phyloP scores from a whole-genome alignment of 768 basidiomycete species.

The Boletales sp. region DNA sequence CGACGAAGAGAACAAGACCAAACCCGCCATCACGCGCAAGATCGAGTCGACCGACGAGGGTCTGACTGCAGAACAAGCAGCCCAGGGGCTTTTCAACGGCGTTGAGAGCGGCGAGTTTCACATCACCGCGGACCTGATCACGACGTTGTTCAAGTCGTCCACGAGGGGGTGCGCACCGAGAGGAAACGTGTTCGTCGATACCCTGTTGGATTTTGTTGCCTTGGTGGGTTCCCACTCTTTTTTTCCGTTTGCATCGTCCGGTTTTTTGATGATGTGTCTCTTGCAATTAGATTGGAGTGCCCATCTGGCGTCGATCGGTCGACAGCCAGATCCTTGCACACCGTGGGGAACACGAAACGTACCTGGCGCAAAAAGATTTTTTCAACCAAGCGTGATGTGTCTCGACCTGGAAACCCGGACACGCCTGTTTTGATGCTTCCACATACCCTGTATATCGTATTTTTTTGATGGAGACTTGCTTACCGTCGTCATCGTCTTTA shows the following conservation, averaged over 20 bases:
- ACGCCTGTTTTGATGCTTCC: too few species aligned
- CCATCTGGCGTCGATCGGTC: conserved; percentile 50
- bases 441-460: too few species aligned
- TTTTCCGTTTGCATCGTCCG: not conserved
- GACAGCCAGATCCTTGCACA: conserved; percentile 47
- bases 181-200: conserved; percentile 59
- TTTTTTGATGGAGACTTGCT: too few species aligned
- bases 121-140: conserved; percentile 70
- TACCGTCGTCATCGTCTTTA: too few species aligned
- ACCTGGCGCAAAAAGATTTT: conserved; percentile 44
- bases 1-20: conserved; percentile 70
- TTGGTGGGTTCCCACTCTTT: conserved; percentile 34
- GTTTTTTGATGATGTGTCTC: not conserved
- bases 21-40: conserved; percentile 69
- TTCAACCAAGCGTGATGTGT: conserved; percentile 18
- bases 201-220: conserved; percentile 37
- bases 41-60: conserved; percentile 75
- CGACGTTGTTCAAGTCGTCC: conserved; percentile 62
- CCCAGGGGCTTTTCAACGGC: conserved; percentile 60
- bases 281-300: conserved; percentile 41
- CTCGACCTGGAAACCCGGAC: too few species aligned
- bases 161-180: conserved; percentile 58
- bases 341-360: conserved; percentile 42
- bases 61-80: conserved; percentile 60
- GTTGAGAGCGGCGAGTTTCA: conserved; percentile 68